Evolutionary conservation across 768 basidiomycete genomes (phyloP).

Genomic region (Xanthoconium stramineum): DNA sequence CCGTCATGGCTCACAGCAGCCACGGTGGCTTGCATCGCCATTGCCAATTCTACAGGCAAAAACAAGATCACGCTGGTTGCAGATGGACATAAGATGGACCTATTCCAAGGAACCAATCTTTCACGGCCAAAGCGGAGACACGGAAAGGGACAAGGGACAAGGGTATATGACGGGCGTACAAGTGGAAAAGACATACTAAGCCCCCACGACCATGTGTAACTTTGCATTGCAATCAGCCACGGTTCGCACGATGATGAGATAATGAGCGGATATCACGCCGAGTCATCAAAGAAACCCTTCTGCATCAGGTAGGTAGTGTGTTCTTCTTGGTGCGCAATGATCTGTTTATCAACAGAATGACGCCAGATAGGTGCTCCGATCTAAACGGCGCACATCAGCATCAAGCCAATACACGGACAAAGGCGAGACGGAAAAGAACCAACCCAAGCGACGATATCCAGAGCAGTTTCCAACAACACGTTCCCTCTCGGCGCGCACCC

Average conservation of each 20-base stretch:
- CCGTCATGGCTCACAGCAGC: too few relatives aligned
- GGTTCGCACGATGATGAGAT: background rate
- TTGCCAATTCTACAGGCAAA: too few relatives aligned
- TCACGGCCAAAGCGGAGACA: background rate
- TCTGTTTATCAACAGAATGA: slow-evolving; percentile 44
- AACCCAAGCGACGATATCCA: slow-evolving; percentile 46
- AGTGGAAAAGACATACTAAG: background rate
- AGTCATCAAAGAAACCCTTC: slow-evolving; percentile 40
- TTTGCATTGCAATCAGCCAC: background rate
- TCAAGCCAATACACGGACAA: background rate
- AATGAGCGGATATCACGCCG: background rate
- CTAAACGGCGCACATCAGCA: slow-evolving; percentile 27
- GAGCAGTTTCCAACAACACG: slow-evolving; percentile 47
- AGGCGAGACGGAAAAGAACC: slow-evolving; percentile 16
- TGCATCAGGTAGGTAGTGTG: slow-evolving; percentile 43
- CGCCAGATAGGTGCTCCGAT: slow-evolving; percentile 54
- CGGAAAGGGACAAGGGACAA: too few relatives aligned
- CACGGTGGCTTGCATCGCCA: background rate
- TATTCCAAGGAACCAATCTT: background rate
- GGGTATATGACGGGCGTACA: background rate
- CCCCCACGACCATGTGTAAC: background rate
- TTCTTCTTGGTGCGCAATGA: slow-evolving; percentile 44
- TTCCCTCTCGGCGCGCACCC: slow-evolving; percentile 61
- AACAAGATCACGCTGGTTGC: too few relatives aligned
- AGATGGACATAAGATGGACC: background rate